phyloP scores from a whole-genome alignment of 1,139 yeast genomes.

The Tardiomyces depauwii region DNA sequence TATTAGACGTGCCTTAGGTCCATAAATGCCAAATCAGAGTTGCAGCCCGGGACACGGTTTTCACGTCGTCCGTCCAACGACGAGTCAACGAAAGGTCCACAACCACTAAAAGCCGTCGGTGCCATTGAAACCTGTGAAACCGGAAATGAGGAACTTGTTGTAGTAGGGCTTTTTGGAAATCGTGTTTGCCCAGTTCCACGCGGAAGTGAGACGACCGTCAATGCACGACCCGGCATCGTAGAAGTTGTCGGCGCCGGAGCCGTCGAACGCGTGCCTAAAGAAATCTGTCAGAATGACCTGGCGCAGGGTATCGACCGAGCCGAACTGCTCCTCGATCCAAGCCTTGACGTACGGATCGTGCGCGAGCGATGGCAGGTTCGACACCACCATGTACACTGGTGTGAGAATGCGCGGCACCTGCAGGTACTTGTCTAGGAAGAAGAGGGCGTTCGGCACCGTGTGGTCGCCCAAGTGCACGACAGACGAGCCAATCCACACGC shows the following conservation, averaged over 20 bases:
- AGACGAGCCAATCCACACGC: conserved; percentile 64
- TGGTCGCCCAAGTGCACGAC: conserved; percentile 70
- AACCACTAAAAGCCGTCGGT: conserved; percentile 43
- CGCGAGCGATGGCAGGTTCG: conserved; percentile 39
- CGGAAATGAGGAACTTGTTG: conserved; percentile 51
- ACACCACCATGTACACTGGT: conserved; percentile 50
- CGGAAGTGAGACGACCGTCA: conserved; percentile 65
- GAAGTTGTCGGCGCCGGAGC: conserved; percentile 69
- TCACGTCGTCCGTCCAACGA: no score
- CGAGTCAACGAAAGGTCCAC: no score
- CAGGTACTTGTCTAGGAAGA: conserved; percentile 61
- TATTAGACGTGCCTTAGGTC: no score
- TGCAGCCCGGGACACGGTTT: no score
- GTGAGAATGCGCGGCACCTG: conserved; percentile 65
- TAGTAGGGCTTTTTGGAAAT: conserved; percentile 53
- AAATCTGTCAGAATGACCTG: conserved; percentile 50
- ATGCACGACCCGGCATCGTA: conserved; percentile 73
- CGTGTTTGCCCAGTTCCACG: conserved; percentile 70
- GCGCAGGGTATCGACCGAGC: conserved; percentile 39
- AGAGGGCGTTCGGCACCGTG: conserved; percentile 68
- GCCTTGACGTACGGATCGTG: conserved; percentile 37
- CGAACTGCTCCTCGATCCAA: conserved; percentile 48
- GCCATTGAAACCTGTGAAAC: conserved; percentile 69
- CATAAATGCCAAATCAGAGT: no score
- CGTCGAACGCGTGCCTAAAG: conserved; percentile 63